Percentiles rank a stretch among this genome's conserved stretches.
phyloP scores from a whole-genome alignment of 148 eudicot species.

The Camellia granthamiana region DNA sequence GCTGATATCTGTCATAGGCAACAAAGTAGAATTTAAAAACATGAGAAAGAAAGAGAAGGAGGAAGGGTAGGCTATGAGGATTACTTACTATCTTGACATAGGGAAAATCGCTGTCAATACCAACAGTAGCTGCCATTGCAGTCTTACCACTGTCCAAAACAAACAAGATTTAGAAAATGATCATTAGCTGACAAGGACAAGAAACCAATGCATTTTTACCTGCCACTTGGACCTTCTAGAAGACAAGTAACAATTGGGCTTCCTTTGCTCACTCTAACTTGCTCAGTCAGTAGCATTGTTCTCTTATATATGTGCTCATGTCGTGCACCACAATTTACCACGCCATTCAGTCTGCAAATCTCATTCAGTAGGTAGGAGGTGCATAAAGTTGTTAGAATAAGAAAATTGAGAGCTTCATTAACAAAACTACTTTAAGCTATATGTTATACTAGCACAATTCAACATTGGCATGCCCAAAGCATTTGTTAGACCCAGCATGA shows the following conservation, averaged over 20 bases:
- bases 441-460: not conserved
- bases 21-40: not conserved
- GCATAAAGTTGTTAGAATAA: not conserved
- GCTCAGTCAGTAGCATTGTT: conserved; percentile 82
- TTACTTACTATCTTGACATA: conserved; percentile 89
- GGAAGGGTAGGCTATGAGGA: not conserved
- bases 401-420: not conserved
- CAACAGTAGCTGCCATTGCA: conserved; percentile 75
- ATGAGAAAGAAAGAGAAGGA: conserved; percentile 4
- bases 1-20: conserved; percentile 61
- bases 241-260: conserved; percentile 93
- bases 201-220: conserved; percentile 33
- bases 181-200: not conserved
- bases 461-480: not conserved
- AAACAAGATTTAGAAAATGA: not conserved
- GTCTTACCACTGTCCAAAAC: conserved; percentile 4
- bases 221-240: conserved; percentile 95
- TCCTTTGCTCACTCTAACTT: conserved; percentile 91
- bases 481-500: not conserved
- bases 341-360: conserved; percentile 72
- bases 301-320: conserved; percentile 86
- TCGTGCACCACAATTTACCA: conserved; percentile 80
- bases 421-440: not conserved
- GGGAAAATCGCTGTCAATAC: conserved; percentile 93
- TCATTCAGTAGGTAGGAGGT: not conserved